phyloP scores from a whole-genome alignment of 108 stramenopile species.

The Cyclotella baltica region DNA sequence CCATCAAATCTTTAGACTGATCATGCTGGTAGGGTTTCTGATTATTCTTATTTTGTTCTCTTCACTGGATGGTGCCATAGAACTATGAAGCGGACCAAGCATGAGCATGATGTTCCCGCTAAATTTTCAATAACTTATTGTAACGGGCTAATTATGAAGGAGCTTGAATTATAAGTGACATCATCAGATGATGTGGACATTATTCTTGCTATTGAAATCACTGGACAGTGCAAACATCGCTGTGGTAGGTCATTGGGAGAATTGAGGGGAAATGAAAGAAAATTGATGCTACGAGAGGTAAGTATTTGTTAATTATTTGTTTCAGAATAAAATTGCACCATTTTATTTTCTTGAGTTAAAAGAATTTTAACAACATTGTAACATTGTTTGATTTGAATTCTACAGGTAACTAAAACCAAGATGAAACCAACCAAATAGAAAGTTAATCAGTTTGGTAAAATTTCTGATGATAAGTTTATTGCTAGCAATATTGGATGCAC shows the following conservation, averaged over 20 bases:
- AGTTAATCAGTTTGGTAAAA: not conserved
- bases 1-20: not conserved
- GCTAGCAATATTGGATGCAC: not conserved
- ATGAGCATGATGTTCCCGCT: not conserved
- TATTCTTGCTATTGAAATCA: not conserved
- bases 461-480: not conserved
- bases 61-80: not conserved
- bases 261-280: not conserved
- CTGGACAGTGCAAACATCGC: not conserved
- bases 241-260: not conserved
- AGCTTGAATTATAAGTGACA: not conserved
- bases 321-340: not conserved
- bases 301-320: not conserved
- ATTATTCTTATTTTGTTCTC: not conserved
- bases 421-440: not conserved
- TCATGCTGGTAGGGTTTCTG: not conserved
- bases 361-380: not conserved
- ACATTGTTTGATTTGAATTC: not conserved
- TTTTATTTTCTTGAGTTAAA: not conserved
- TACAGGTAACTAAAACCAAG: not conserved
- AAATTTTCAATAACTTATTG: not conserved
- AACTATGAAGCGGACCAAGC: not conserved
- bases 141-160: not conserved
- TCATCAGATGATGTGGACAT: not conserved
- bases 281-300: not conserved